These are phyloP conservation scores for Solanum chiquidenum DNA, from an alignment of 257 asterid genomes.

Conservation along the genomic window DNA sequence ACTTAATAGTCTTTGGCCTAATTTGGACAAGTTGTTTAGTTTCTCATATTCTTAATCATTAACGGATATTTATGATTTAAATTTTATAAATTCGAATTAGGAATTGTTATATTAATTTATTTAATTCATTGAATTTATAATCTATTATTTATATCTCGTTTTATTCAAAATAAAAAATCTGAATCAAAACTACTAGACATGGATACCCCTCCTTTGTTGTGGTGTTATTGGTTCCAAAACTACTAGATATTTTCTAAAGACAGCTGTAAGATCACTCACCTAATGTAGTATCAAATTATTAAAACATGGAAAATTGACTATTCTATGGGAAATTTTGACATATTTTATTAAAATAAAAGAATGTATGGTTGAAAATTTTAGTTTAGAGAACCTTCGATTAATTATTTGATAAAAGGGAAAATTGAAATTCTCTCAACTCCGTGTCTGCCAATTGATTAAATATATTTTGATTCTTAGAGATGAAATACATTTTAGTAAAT, in stretches of 20 bases:
- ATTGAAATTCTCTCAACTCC: background rate
- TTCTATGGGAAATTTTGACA: background rate
- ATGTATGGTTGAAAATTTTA: background rate
- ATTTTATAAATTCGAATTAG: background rate
- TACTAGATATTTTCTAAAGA: background rate
- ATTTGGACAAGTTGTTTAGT: too few relatives aligned
- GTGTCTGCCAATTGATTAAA: background rate
- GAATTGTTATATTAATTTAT: background rate
- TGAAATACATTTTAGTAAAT: background rate
- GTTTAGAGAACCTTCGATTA: background rate
- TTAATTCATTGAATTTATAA: background rate
- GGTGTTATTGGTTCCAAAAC: background rate
- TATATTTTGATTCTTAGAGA: background rate
- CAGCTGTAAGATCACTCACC: background rate
- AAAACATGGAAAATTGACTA: background rate
- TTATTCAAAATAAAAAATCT: background rate
- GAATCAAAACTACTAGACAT: background rate
- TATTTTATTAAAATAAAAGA: background rate
- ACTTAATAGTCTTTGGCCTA: background rate
- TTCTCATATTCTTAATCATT: background rate
- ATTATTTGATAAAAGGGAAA: background rate
- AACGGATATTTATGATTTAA: background rate
- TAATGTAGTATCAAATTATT: background rate
- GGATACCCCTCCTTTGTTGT: background rate
- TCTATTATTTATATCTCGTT: background rate